Conservation (phyloP, 495 filamentous ascomycete species). For the Tirmania nivea region DNA sequence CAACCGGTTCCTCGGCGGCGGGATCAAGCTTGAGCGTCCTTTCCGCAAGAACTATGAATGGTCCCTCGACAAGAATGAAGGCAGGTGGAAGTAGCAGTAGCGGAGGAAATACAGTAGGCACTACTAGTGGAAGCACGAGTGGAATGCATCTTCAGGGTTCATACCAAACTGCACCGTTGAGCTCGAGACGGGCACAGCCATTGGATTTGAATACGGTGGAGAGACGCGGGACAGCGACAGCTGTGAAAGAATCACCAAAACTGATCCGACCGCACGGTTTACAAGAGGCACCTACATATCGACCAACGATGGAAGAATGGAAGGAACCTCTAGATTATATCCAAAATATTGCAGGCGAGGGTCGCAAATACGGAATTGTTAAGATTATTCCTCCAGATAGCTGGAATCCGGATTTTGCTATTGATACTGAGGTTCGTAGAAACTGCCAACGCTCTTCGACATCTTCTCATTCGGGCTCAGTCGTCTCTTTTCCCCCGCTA, state of each 20-base stretch:
- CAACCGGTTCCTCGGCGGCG: constrained; percentile 18
- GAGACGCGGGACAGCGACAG: constrained; percentile 51
- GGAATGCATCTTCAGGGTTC: constrained; percentile 5
- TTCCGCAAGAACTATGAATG: constrained; percentile 12
- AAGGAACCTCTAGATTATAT: constrained; percentile 87
- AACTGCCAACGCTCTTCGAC: neutral
- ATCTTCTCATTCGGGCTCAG: neutral
- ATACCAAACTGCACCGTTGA: constrained; percentile 31
- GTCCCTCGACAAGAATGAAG: constrained; percentile 20
- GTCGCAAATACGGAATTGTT: constrained; percentile 66
- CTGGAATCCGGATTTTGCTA: constrained; percentile 88
- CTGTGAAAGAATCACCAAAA: constrained; percentile 39
- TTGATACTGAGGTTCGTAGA: constrained; percentile 76
- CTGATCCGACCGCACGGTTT: constrained; percentile 55
- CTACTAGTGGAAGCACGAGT: constrained; percentile 7
- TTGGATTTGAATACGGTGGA: constrained; percentile 82
- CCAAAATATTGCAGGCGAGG: constrained; percentile 66
- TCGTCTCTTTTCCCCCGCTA: constrained; percentile 2
- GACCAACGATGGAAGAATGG: constrained; percentile 82
- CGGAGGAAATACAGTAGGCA: constrained; percentile 8
- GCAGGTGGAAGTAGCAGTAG: constrained; percentile 9
- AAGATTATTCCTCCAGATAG: constrained; percentile 83
- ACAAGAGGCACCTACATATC: constrained; percentile 75
- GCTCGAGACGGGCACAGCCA: constrained; percentile 45
- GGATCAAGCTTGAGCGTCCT: constrained; percentile 18